Evolutionary conservation across 1,284 basidiomycete genomes (phyloP), one percentile per base, ranked within the genome.

Genomic region (Malassezia japonica): DNA sequence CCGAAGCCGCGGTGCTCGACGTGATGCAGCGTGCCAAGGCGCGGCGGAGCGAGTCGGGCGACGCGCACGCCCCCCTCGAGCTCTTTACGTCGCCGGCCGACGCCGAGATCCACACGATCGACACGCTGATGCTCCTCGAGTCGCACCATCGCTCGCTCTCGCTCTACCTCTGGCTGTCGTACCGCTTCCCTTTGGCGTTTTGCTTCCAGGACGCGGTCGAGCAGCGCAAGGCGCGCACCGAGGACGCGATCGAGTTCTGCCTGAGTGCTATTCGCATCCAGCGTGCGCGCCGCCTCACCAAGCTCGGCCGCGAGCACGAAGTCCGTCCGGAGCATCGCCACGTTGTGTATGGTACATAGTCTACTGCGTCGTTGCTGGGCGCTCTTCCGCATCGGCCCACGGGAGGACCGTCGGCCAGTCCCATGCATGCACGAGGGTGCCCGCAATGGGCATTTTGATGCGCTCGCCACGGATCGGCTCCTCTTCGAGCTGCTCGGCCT

Each of bases 101-200:
- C 10, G 56, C 44, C 48, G 42, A 29, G 21, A 44, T 65, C 21
- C 46, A 63, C 44, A 60, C 64, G 49, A 53, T 65, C 35, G 62
- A 72, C 0, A 68, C 74, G 7, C 70, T 83, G 43, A 59, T 64
- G 42, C 63, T 72, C n/a, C 77, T 96, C 31, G 92, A 96, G 74
- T 78, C 79, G 2, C 74, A 90, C 48, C 91, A 96, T 74, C 84
- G 85, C 62, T 75, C 81, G n/a, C 70, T 91, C 23, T 82, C 85
- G 15, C 63, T 86, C 16, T 96, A 96, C 73, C 77, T 88, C 46
- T 98, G 92, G 92, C 78, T 94, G 51, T 79, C 79, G 20, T 84
- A 82, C 74, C 82, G 91, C n/a, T 79, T 83, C 42, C 79, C 82
- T 1, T 77, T 89, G 39, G 79, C 82, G 10, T 96, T 87, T 71